phyloP scores from a whole-genome alignment of 2,329 filamentous ascomycete genomes.

The Remersonia thermophila region DNA sequence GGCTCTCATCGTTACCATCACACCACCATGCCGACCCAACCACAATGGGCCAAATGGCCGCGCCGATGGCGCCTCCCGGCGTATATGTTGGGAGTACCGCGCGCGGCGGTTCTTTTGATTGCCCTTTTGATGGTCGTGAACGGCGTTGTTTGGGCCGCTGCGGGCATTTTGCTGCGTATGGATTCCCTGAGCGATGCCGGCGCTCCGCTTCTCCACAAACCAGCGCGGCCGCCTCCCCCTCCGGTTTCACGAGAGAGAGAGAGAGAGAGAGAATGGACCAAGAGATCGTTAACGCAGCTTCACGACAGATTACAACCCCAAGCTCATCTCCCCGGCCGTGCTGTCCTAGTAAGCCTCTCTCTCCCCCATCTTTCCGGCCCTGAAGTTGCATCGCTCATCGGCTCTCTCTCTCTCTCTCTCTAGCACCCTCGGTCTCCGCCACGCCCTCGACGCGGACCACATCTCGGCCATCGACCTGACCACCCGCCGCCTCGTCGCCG shows the following conservation, averaged over 20 bases:
- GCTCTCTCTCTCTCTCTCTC: no score
- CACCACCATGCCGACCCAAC: constrained; percentile 6
- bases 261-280: no score
- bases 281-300: no score
- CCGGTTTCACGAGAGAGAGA: no score
- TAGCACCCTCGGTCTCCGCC: constrained; percentile 66
- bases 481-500: constrained; percentile 77
- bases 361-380: no score
- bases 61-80: constrained; percentile 17
- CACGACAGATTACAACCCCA: constrained; percentile 36
- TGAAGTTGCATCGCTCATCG: no score
- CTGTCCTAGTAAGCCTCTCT: constrained; percentile 49
- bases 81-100: constrained; percentile 20
- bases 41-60: constrained; percentile 5
- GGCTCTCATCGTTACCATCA: no score
- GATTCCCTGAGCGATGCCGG: no score
- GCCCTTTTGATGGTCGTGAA: constrained; percentile 38
- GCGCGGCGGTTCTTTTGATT: constrained; percentile 35
- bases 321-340: constrained; percentile 66
- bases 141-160: constrained; percentile 40
- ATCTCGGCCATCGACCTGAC: constrained; percentile 80
- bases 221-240: no score
- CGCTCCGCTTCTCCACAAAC: no score
- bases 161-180: constrained; percentile 22
- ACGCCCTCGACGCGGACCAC: constrained; percentile 97